Evolutionary conservation across 2,329 filamentous ascomycete species (phyloP).

Genomic region (Neophaeococcomyces aloes): DNA sequence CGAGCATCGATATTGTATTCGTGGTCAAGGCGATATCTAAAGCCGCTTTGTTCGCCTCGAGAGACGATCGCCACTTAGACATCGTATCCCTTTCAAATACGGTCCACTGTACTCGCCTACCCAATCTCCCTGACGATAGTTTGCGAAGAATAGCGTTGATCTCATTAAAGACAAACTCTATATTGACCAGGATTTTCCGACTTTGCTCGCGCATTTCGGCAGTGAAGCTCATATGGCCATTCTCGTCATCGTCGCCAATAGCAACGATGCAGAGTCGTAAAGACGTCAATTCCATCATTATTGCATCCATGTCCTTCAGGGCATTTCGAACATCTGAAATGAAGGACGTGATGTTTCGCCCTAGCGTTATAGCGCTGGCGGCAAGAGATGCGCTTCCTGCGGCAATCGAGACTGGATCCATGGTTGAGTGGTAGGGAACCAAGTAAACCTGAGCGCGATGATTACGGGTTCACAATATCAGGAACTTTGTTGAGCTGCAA

Average conservation of each 20-base stretch:
- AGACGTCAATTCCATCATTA: not conserved
- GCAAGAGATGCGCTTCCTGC: not conserved
- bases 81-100: not conserved
- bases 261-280: not conserved
- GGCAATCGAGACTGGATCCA: not conserved
- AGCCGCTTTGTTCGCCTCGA: not conserved
- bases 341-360: not conserved
- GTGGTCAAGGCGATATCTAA: not conserved
- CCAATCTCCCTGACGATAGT: not conserved
- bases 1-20: not conserved
- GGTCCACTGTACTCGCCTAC: not conserved
- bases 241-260: not conserved
- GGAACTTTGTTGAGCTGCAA: too few species aligned
- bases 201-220: not conserved
- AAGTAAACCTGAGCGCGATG: too few species aligned
- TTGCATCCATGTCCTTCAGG: not conserved
- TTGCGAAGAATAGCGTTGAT: not conserved
- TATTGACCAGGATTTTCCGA: not conserved
- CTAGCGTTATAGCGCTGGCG: not conserved
- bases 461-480: too few species aligned
- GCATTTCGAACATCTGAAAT: not conserved
- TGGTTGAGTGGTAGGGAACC: too few species aligned
- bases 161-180: not conserved
- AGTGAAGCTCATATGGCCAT: not conserved
- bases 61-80: not conserved